Evolutionary conservation across 2,329 filamentous ascomycete species (phyloP), one percentile per base, ranked within the genome.

Genomic region (Cladophialophora chaetospira): DNA sequence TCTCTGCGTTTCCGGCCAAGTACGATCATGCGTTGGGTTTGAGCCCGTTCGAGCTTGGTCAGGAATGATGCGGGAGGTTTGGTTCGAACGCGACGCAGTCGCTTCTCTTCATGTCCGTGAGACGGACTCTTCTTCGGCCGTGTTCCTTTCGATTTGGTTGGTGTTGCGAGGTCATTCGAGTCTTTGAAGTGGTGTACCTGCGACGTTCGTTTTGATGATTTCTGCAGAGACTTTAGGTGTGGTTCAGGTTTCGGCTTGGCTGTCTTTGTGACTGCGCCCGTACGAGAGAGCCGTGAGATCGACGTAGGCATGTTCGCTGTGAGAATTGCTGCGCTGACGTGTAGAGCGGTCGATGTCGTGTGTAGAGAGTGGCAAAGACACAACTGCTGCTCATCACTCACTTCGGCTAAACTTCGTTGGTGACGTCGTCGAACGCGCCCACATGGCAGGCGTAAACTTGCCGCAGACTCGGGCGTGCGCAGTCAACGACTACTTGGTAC

Each of bases 1-100:
- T 73, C 76, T 4, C 73, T 75, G 8, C 78, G 71, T 48, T 68
- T 73, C 40, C 83, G 77, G 38, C 78, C 76, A 19, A 86, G 73
- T 5, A 86, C 77, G 53, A 81, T 83, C 75, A 87, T 82, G 19
- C 63, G 73, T 62, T 83, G 80, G 4, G 73, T 78, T 21, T 69
- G 68, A 3, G 80, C 80, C 46, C 82, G 76, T 2, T 70, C 67
- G 10, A 81, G 72, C 56, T 80, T 73, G 17, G 76, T 71, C 2
- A 76, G 61, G 66, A 78, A 83, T 1, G 71, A 70, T 15, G 70
- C 64, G 3, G 82, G 79, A 26, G 81, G 66, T 28, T 73, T 69
- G 5, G 67, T 61, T 28, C 78, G 71, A 58, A 75, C 79, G 25
- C 66, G 61, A 42, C 70, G 73, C 10, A 72, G 63, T 36, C 75